Evolutionary conservation across 805 yeast species (phyloP).

Genomic region (Yamadazyma ubonensis): DNA sequence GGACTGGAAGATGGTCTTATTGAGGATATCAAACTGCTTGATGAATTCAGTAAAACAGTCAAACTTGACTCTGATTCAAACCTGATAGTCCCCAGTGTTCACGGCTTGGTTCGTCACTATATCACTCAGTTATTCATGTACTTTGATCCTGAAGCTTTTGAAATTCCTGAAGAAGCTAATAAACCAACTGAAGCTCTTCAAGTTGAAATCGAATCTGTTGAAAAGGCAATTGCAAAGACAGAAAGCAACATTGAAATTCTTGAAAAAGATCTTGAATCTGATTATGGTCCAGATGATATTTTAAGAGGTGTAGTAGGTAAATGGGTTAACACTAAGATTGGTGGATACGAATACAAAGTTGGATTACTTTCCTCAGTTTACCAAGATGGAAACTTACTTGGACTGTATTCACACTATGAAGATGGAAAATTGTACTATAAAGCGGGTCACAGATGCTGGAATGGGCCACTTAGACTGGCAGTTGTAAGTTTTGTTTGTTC

Average conservation of each 20-base stretch:
- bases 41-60: slow-evolving; percentile 11
- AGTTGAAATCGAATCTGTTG: slow-evolving; percentile 5
- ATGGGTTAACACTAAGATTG: slow-evolving; percentile 51
- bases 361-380: slow-evolving; percentile 55
- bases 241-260: slow-evolving; percentile 15
- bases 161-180: neutral
- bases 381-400: slow-evolving; percentile 58
- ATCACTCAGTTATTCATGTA: slow-evolving; percentile 13
- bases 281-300: slow-evolving; percentile 64
- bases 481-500: slow-evolving; percentile 69
- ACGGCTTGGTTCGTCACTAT: slow-evolving; percentile 27
- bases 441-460: slow-evolving; percentile 86
- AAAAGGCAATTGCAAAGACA: slow-evolving; percentile 17
- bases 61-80: neutral
- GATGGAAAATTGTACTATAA: slow-evolving; percentile 40
- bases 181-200: slow-evolving; percentile 5
- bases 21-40: slow-evolving; percentile 7
- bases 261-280: slow-evolving; percentile 23
- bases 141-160: slow-evolving; percentile 10
- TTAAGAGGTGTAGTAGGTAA: slow-evolving; percentile 54
- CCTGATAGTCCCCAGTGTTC: slow-evolving; percentile 19
- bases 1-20: neutral
- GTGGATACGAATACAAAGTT: slow-evolving; percentile 69
- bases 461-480: slow-evolving; percentile 84
- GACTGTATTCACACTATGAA: slow-evolving; percentile 34